phyloP scores from a whole-genome alignment of 1,284 basidiomycete species.

The Cryptococcus hybrid region DNA sequence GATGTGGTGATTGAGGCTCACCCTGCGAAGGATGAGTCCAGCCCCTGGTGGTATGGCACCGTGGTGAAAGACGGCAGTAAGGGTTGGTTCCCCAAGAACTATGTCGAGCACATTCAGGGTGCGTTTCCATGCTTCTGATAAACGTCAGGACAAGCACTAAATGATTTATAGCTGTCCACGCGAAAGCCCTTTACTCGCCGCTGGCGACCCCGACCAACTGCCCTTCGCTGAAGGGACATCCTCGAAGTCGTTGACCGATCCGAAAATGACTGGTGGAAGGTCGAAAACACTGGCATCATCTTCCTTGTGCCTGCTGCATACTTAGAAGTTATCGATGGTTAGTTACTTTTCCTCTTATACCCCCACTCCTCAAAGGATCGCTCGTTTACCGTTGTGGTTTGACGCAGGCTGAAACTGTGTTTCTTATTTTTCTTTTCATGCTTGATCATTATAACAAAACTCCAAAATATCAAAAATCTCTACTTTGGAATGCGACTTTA shows the following conservation, averaged over 20 bases:
- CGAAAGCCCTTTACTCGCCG: constrained; percentile 73
- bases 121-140: constrained; percentile 39
- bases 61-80: constrained; percentile 63
- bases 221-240: constrained; percentile 72
- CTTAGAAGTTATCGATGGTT: constrained; percentile 74
- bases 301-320: constrained; percentile 88
- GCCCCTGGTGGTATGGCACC: constrained; percentile 89
- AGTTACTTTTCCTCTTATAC: constrained; percentile 57
- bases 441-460: too few relatives aligned
- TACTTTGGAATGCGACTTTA: too few relatives aligned
- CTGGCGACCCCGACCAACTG: constrained; percentile 70
- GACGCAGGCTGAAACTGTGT: constrained; percentile 41
- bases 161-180: constrained; percentile 55
- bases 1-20: constrained; percentile 77
- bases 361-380: constrained; percentile 48
- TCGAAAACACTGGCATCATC: constrained; percentile 74
- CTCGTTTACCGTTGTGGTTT: constrained; percentile 27
- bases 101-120: constrained; percentile 74
- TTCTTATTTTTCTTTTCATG: constrained; percentile 15
- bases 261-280: constrained; percentile 92
- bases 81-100: constrained; percentile 90
- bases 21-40: constrained; percentile 70
- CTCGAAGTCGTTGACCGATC: constrained; percentile 73
- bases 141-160: background rate
- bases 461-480: too few relatives aligned